A percentile compares a stretch with the other conserved stretches of the same genome.
Evolutionary conservation across 1,284 basidiomycete species (phyloP).

Genomic region (Cutaneotrichosporon sp.): DNA sequence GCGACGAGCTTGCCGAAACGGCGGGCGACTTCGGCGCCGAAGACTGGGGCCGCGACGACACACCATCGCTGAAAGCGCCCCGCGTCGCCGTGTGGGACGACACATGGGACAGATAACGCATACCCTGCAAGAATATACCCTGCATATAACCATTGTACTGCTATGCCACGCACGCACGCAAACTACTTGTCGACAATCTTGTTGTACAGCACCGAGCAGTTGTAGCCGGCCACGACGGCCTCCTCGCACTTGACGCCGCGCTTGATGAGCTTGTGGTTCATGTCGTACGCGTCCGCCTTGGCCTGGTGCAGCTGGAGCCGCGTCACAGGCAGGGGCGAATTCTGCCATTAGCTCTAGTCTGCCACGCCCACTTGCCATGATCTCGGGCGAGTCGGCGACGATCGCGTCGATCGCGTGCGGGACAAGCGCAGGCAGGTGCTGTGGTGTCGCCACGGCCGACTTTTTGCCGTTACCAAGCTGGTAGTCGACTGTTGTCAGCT

Average conservation of each 20-base stretch:
- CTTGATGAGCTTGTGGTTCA: slow-evolving; percentile 63
- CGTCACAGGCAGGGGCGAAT: slow-evolving; percentile 48
- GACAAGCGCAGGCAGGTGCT: slow-evolving; percentile 53
- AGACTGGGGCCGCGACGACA: neutral
- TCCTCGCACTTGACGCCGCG: slow-evolving; percentile 65
- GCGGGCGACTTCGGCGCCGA: neutral
- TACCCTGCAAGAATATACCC: neutral
- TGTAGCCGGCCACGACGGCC: slow-evolving; percentile 53
- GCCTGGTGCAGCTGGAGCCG: slow-evolving; percentile 46
- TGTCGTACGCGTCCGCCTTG: slow-evolving; percentile 56
- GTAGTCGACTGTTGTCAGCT: slow-evolving; percentile 52
- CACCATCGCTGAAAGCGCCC: neutral
- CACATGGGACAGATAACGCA: too few relatives aligned
- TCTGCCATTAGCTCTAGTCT: slow-evolving; percentile 10
- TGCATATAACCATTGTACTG: neutral
- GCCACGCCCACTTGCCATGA: slow-evolving; percentile 53
- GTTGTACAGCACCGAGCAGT: slow-evolving; percentile 69
- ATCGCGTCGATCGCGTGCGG: slow-evolving; percentile 43
- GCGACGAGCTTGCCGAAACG: neutral
- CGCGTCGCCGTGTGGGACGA: neutral
- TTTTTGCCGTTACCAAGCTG: slow-evolving; percentile 83
- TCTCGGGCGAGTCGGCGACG: slow-evolving; percentile 52
- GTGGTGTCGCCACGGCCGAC: slow-evolving; percentile 65
- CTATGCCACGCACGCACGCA: neutral
- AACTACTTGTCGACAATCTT: slow-evolving; percentile 48